phyloP scores from a whole-genome alignment of 805 yeast species.

The Yarrowia sp. region DNA sequence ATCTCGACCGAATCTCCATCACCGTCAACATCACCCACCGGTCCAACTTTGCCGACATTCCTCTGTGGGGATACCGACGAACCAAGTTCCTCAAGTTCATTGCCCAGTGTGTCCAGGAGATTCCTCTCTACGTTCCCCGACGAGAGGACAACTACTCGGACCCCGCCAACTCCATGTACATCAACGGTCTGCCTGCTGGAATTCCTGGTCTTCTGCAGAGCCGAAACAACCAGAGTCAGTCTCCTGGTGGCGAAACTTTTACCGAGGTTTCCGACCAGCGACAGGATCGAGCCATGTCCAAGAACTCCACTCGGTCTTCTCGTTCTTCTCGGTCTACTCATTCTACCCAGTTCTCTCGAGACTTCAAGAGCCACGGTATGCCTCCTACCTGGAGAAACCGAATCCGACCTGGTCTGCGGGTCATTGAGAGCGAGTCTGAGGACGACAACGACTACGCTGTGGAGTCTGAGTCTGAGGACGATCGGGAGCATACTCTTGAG shows the following conservation, averaged over 20 bases:
- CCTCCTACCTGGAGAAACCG: slow-evolving; percentile 17
- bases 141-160: slow-evolving; percentile 38
- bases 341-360: not conserved
- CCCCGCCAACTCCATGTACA: slow-evolving; percentile 37
- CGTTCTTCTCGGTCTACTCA: not conserved
- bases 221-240: not conserved
- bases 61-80: slow-evolving; percentile 34
- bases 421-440: slow-evolving; percentile 10
- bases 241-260: slow-evolving; percentile 11
- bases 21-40: slow-evolving; percentile 35
- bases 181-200: slow-evolving; percentile 1
- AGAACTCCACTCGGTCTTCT: not conserved
- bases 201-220: slow-evolving; percentile 5
- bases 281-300: not conserved
- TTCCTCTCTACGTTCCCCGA: slow-evolving; percentile 39
- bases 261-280: not conserved
- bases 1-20: slow-evolving; percentile 37
- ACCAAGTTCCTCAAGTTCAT: slow-evolving; percentile 36
- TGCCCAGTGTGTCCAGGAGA: slow-evolving; percentile 36
- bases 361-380: not conserved
- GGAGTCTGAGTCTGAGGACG: not conserved
- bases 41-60: slow-evolving; percentile 38
- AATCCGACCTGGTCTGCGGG: slow-evolving; percentile 23
- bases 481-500: slow-evolving; percentile 4
- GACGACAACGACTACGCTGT: slow-evolving; percentile 6